A percentile compares a stretch with the other conserved stretches of the same genome.
Conservation (phyloP, 768 basidiomycete genomes). For the Hygrocybe punicea region DNA sequence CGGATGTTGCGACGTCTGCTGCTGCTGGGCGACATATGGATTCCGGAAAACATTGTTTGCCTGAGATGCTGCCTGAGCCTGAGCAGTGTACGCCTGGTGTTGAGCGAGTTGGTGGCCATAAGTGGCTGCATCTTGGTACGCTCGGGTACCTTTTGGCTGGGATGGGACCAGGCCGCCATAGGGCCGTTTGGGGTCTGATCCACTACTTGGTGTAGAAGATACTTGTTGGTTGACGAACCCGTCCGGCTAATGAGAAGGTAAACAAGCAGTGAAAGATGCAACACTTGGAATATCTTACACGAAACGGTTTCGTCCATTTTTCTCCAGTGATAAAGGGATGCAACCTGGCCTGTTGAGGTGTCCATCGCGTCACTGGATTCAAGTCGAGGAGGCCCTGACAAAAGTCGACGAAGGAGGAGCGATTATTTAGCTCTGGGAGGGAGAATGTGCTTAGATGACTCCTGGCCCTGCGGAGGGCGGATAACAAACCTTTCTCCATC, state of each 20-base stretch:
- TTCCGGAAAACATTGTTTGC: constrained; percentile 68
- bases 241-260: constrained; percentile 45
- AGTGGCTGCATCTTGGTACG: constrained; percentile 86
- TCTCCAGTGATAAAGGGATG: constrained; percentile 99
- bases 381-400: constrained; percentile 90
- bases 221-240: constrained; percentile 38
- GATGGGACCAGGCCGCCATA: constrained; percentile 91
- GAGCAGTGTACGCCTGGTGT: constrained; percentile 90
- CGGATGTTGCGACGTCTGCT: constrained; percentile 30
- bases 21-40: constrained; percentile 68
- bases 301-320: constrained; percentile 84
- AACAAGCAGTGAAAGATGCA: constrained; percentile 6
- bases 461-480: constrained; percentile 3
- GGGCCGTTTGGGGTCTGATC: constrained; percentile 72
- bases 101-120: constrained; percentile 95
- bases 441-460: not conserved
- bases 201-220: constrained; percentile 25
- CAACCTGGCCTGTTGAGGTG: constrained; percentile 90
- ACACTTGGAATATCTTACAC: constrained; percentile 46
- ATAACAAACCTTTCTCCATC: constrained; percentile 76
- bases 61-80: constrained; percentile 72
- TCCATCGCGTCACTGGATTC: constrained; percentile 95
- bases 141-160: constrained; percentile 80
- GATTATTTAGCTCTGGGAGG: constrained; percentile 82
- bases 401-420: constrained; percentile 96